phyloP scores from a whole-genome alignment of 108 stramenopile species.

The Parmales sp. region DNA sequence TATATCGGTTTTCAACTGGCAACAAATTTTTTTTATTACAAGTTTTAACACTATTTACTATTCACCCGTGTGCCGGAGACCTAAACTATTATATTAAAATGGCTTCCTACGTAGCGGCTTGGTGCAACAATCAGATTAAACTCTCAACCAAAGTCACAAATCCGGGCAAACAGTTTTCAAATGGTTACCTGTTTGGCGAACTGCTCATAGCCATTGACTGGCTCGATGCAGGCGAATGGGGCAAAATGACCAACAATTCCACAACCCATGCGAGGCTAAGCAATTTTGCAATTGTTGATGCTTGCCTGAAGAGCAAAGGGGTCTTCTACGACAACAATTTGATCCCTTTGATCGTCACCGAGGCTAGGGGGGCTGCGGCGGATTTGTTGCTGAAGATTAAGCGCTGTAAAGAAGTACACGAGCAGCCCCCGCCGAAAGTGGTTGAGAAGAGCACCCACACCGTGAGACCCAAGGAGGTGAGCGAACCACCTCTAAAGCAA shows the following conservation, averaged over 20 bases:
- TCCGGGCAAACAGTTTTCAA: background rate
- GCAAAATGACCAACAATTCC: background rate
- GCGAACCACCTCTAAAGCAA: too few species aligned
- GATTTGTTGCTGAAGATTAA: conserved; percentile 1
- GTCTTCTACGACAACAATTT: background rate
- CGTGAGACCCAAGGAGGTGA: background rate
- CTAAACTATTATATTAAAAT: too few species aligned
- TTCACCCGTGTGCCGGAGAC: too few species aligned
- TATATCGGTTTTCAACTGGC: too few species aligned
- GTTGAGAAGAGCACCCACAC: background rate
- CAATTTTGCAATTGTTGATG: background rate
- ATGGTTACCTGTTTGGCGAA: conserved; percentile 6
- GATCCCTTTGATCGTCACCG: conserved; percentile 10
- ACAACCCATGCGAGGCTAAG: background rate
- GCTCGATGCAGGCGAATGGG: background rate
- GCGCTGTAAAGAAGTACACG: background rate
- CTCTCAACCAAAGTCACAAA: background rate
- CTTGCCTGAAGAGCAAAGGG: background rate
- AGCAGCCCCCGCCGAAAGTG: background rate
- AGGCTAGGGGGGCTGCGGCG: background rate
- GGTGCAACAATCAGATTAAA: background rate
- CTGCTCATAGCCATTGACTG: background rate
- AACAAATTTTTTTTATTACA: too few species aligned
- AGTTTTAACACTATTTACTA: too few species aligned
- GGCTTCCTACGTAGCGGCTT: conserved; percentile 3